Percentiles rank a stretch among this genome's conserved stretches.
Conservation (phyloP, 192 early-diverging fungal genomes). For the Coemansia sp. region DNA sequence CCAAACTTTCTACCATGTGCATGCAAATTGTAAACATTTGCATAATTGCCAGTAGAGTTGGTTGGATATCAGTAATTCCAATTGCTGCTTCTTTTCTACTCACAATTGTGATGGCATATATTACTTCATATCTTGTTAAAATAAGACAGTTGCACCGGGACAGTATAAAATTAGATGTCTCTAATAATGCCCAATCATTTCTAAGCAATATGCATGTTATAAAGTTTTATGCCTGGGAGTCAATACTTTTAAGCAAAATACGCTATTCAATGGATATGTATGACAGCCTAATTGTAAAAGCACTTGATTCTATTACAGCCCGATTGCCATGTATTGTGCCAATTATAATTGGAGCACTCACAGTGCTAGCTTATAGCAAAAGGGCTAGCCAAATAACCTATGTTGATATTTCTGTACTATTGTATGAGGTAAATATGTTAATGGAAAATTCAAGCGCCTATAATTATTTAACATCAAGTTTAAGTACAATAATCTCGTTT, state of each 20-base stretch:
- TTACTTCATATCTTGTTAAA: not conserved
- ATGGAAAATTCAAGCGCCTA: not conserved
- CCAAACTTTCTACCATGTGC: not conserved
- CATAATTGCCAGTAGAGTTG: not conserved
- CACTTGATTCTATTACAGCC: not conserved
- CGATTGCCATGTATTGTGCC: too few species aligned
- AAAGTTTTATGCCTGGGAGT: not conserved
- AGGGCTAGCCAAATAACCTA: not conserved
- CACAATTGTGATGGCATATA: not conserved
- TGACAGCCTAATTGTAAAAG: not conserved
- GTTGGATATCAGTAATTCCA: not conserved
- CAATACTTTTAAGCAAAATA: not conserved
- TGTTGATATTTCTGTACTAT: not conserved
- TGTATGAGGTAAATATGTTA: not conserved
- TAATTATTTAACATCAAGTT: not conserved
- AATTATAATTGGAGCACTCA: not conserved
- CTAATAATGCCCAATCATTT: not conserved
- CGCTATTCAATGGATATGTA: not conserved
- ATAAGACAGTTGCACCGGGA: not conserved
- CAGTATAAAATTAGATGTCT: not conserved
- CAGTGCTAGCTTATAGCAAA: not conserved
- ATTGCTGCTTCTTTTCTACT: not conserved
- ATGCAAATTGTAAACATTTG: not conserved
- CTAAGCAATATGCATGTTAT: not conserved
- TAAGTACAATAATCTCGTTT: not conserved